Base-by-base conservation (phyloP, 768 basidiomycete genomes). In the Flagelloscypha sp. region DNA sequence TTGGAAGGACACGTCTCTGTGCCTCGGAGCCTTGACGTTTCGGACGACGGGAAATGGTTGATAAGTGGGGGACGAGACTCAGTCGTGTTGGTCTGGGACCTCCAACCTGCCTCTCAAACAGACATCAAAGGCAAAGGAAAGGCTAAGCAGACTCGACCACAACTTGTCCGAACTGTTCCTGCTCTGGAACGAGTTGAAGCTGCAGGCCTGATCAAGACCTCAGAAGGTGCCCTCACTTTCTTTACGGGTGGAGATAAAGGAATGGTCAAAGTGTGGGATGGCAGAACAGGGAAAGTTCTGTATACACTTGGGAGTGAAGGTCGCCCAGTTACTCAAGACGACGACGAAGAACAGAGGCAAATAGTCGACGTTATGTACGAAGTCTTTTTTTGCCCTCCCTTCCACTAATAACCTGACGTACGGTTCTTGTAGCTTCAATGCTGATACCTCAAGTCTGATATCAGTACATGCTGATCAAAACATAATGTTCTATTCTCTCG, bases 391-490 rank as follows among this genome's bases (percentile, higher is more conserved):
- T 19, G 28, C 17, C 30, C 33, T 32, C 17, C 33, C 6, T 41
- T 25, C 36, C 18, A 43, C 32, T 35, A 16, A 39, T n/a, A n/a
- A 33, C 43, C 24, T 43, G 21, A 41, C 53, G 52, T 36, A 48
- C 21, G n/a, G 30, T 33, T 41, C 31, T 33, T 36, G 9, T 36
- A 94, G 92, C 30, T 87, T 89, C 57, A 59, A 84, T 30, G 72
- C 78, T 0, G 56, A 69, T 2, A 66, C 61, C 7, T 76, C 79
- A 7, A 72, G 73, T 1, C 57, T 98, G 10, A 67, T 90, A 15
- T 86, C 90, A 11, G 65, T 92, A 11, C 93, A 94, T 54, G 90
- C 87, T 16, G 94, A 99, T 57, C 95, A 98, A 59, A 99, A 98
- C 47, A 93, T 99, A 47, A 69, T 92, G 30, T 89, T 89, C 61